Conservation (phyloP, 2,329 filamentous ascomycete species). For the Ophiostoma quercus region DNA sequence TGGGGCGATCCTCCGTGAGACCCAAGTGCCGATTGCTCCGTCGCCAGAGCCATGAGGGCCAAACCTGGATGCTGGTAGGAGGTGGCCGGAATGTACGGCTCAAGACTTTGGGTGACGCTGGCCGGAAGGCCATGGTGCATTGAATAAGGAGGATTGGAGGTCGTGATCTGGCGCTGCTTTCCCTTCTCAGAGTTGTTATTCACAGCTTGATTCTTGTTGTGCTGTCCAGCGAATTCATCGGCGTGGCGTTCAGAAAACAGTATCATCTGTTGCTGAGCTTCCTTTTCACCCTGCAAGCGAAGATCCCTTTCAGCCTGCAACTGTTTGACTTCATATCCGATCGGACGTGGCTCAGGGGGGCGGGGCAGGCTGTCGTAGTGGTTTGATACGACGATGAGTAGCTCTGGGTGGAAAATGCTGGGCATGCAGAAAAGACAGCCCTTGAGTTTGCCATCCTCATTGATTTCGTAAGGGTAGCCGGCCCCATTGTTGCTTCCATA, state of each 20-base stretch:
- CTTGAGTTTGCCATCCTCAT: background rate
- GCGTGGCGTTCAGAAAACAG: background rate
- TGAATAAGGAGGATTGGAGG: background rate
- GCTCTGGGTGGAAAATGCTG: background rate
- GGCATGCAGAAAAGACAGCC: background rate
- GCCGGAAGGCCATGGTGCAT: background rate
- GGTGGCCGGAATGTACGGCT: background rate
- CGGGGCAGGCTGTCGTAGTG: background rate
- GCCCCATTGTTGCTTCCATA: background rate
- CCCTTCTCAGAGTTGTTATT: background rate
- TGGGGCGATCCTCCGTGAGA: background rate
- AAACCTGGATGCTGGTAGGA: background rate
- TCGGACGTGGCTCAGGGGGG: background rate
- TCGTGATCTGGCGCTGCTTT: background rate
- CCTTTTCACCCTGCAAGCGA: too few relatives aligned
- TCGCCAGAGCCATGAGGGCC: background rate
- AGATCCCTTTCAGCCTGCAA: background rate
- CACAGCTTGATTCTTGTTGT: background rate
- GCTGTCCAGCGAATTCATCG: background rate
- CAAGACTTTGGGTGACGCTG: background rate
- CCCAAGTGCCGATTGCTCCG: background rate
- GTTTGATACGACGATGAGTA: background rate
- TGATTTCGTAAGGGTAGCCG: background rate
- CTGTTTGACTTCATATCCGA: background rate
- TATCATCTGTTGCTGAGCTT: too few relatives aligned